Conservation (phyloP, 106 monocot genomes). For the Dendrobium chrysotoxum region DNA sequence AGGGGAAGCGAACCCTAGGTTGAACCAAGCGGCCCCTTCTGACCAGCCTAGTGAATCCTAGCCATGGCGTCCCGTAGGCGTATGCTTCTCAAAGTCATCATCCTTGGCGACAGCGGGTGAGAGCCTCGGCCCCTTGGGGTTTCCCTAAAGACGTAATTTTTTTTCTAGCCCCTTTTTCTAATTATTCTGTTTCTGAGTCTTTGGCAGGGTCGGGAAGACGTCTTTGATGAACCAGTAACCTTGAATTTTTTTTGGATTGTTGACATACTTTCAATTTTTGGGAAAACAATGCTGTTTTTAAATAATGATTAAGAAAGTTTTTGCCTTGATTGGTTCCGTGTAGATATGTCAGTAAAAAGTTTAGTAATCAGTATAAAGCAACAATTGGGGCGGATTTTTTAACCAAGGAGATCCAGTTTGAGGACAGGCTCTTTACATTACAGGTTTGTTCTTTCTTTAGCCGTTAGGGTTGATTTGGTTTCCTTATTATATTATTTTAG, state of each 20-base stretch:
- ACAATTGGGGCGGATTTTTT: constrained; percentile 79
- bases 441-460: constrained; percentile 16
- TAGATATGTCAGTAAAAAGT: constrained; percentile 43
- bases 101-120: constrained; percentile 76
- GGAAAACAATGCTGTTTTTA: constrained; percentile 5
- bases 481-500: background rate
- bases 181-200: constrained; percentile 15
- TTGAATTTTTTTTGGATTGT: background rate
- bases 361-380: constrained; percentile 77
- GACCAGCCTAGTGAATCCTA: background rate
- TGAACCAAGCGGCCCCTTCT: background rate
- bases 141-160: background rate
- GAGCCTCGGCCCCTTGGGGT: background rate
- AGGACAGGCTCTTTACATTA: constrained; percentile 51
- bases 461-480: background rate
- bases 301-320: background rate
- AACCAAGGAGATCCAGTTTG: constrained; percentile 74
- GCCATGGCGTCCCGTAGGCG: constrained; percentile 50
- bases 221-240: constrained; percentile 41
- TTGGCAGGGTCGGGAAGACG: constrained; percentile 31
- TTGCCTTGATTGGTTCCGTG: background rate
- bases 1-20: constrained; percentile 7
- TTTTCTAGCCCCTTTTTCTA: background rate
- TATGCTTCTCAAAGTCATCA: constrained; percentile 69
- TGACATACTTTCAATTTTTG: background rate